Base-by-base conservation (phyloP, 1,139 yeast genomes). In the Candida sanyaensis region DNA sequence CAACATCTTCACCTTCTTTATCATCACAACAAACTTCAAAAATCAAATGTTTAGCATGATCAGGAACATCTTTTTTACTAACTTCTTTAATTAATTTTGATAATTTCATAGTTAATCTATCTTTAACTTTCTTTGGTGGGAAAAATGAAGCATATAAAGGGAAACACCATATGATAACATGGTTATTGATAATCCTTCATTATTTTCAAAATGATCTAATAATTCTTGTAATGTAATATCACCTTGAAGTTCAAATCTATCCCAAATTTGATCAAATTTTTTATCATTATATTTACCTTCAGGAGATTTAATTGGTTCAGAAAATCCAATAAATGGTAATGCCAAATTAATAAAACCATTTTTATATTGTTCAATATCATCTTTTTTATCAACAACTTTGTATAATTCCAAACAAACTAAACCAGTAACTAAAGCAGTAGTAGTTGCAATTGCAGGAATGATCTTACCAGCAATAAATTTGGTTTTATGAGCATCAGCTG, bases 371-470 rank as follows among this genome's bases (percentile, higher is more conserved):
- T 93, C 99, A 60, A 95, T 80, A 53, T 84, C 84, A 55, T 80
- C 81, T 55, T 81, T 75, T 24, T 75, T 73, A 60, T 88, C 96
- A 47, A 85, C 90, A 53, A 93, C 93, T 73, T 93, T 93, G 76
- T 90, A 88, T 51, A 93, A 77, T 69, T 93, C 99, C 58, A 93
- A 75, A 62, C 96, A 89, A 37, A 91, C 96, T 61, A 93, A 77
- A 41, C 99, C 99, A 5, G 99, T 90, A 11, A 93, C 98, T 59
- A 92, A 76, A 10, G 97, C 96, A 21, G 99, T 93, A 5, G 99
- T 95, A 1, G 99, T 93, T 34, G 99, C 99, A 75, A 93, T 93
- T 13, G 99, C 99, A 10, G 99, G 99, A 57, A 93, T 92, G 57
- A 93, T 93, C 68, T 95, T 86, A 47, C 98, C 98, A 12, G 96